Conservation (phyloP, 1,284 basidiomycete genomes). For the Sanghuangporus sanghuang region DNA sequence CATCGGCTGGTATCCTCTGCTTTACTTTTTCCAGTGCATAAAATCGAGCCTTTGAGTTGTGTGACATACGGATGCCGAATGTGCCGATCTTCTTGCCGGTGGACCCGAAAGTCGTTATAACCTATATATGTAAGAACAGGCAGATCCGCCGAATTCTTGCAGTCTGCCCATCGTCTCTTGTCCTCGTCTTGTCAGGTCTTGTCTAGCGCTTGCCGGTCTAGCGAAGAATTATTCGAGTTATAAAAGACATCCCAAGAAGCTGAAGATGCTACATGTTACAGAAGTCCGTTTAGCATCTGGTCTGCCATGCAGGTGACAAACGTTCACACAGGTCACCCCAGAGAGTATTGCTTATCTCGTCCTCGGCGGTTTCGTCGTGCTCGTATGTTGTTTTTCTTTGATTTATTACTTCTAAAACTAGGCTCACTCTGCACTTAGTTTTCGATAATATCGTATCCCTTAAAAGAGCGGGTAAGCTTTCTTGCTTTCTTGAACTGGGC, state of each 20-base stretch:
- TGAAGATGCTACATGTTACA: conserved; percentile 4
- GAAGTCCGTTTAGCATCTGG: not conserved
- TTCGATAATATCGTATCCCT: conserved; percentile 74
- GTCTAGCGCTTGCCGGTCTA: too few species aligned
- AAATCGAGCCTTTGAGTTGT: too few species aligned
- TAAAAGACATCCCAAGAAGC: too few species aligned
- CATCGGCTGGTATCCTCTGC: too few species aligned
- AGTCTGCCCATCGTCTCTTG: too few species aligned
- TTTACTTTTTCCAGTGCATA: too few species aligned
- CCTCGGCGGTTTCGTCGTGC: conserved; percentile 74
- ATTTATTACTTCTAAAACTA: not conserved
- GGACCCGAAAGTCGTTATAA: too few species aligned
- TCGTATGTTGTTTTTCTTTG: conserved; percentile 30
- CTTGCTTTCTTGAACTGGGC: not conserved
- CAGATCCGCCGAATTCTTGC: not conserved
- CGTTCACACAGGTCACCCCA: conserved; percentile 14
- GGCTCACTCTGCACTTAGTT: conserved; percentile 44
- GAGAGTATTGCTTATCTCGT: conserved; percentile 51
- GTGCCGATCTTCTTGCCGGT: too few species aligned
- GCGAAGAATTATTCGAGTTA: too few species aligned
- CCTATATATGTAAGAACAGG: too few species aligned
- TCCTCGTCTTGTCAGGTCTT: too few species aligned
- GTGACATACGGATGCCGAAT: too few species aligned
- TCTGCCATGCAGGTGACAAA: conserved; percentile 4
- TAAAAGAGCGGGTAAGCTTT: conserved; percentile 67